Evolutionary conservation across 2,329 filamentous ascomycete genomes (phyloP).

Genomic region (Sclerotinia trifoliorum): DNA sequence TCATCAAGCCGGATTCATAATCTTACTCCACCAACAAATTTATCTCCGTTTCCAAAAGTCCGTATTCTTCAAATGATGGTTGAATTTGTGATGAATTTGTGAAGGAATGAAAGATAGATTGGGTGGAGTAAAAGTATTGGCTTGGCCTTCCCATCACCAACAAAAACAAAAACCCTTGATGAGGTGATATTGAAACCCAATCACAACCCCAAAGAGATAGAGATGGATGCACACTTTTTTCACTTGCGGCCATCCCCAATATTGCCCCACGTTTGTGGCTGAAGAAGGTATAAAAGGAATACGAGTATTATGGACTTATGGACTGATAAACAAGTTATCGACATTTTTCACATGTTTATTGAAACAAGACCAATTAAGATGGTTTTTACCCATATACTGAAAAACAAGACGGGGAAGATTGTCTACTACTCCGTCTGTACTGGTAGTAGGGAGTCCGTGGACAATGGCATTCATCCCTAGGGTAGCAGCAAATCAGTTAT

Average conservation of each 20-base stretch:
- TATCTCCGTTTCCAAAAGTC: not conserved
- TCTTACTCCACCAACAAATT: not conserved
- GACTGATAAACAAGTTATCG: not conserved
- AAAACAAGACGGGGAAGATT: not conserved
- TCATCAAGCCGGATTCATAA: not conserved
- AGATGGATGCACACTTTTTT: not conserved
- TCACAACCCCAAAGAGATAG: not conserved
- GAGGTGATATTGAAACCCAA: constrained; percentile 18
- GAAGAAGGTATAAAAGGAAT: not conserved
- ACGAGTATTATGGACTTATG: not conserved
- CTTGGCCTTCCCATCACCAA: not conserved
- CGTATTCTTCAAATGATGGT: not conserved
- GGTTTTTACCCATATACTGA: not conserved
- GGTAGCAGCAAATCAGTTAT: no score
- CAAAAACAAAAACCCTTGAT: constrained; percentile 9
- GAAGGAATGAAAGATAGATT: not conserved
- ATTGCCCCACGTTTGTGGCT: constrained; percentile 4
- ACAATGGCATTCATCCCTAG: not conserved
- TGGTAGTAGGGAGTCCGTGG: not conserved
- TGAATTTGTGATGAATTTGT: not conserved
- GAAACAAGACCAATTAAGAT: not conserved
- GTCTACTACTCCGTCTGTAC: not conserved
- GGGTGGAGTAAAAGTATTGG: not conserved
- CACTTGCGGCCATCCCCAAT: not conserved
- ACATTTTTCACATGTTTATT: constrained; percentile 10